A percentile compares a stretch with the other conserved stretches of the same genome.
Evolutionary conservation across 805 yeast genomes (phyloP).

Genomic region (Teunomyces barrocoloradensis): DNA sequence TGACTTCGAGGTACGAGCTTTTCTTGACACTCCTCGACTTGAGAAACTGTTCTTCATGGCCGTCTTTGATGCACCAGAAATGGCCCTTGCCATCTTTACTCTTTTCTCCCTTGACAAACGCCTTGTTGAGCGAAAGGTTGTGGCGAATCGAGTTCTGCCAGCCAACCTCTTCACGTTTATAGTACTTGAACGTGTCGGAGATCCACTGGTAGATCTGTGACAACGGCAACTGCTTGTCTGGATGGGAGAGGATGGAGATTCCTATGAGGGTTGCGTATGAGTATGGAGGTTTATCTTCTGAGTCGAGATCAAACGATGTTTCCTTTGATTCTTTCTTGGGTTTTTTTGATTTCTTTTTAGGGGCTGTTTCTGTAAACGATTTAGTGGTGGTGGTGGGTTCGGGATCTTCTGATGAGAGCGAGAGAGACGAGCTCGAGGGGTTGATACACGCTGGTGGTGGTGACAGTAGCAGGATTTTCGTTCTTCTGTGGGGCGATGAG

Average conservation of each 20-base stretch:
- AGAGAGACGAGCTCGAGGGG: slow-evolving; percentile 12
- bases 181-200: slow-evolving; percentile 77
- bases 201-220: slow-evolving; percentile 90
- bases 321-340: slow-evolving; percentile 28
- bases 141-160: slow-evolving; percentile 99
- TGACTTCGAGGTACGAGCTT: slow-evolving; percentile 40
- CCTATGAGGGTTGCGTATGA: slow-evolving; percentile 94
- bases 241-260: slow-evolving; percentile 85
- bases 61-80: slow-evolving; percentile 88
- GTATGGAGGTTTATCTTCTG: slow-evolving; percentile 81
- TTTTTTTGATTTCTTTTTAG: slow-evolving; percentile 26
- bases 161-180: slow-evolving; percentile 81
- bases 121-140: slow-evolving; percentile 87
- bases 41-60: slow-evolving; percentile 76
- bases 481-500: slow-evolving; percentile 47
- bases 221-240: slow-evolving; percentile 41
- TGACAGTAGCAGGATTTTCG: slow-evolving; percentile 6
- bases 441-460: slow-evolving; percentile 14
- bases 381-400: not conserved
- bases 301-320: slow-evolving; percentile 43
- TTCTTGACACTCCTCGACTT: slow-evolving; percentile 55
- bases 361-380: slow-evolving; percentile 10
- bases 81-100: slow-evolving; percentile 90
- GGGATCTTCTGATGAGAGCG: slow-evolving; percentile 10
- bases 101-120: slow-evolving; percentile 85